Evolutionary conservation across 176 grass and related monocot species (phyloP), one percentile per base, ranked within the genome.

Genomic region (Microstegium vimineum): DNA sequence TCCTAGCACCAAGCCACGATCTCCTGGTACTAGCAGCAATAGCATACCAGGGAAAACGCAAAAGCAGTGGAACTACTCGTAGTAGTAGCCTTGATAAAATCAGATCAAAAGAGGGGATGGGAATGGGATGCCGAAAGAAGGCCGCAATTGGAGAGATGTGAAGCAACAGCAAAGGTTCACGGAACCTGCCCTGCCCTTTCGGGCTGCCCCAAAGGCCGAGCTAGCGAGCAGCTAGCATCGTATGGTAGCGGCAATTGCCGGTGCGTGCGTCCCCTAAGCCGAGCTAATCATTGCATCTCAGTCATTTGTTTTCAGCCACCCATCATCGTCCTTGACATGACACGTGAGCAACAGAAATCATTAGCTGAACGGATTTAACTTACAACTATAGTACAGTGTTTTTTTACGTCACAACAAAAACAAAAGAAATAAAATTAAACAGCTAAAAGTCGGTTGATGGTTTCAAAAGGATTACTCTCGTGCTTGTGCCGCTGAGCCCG

Each of bases 221-320:
- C 16, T 49, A 49, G 46, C 32, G 42, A 1, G 25, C n/a, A n/a
- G n/a, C n/a, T n/a, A 66, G 64, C 64, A 66, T 35, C 31, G 0
- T 22, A 35, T 36, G 32, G 17, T 54, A 41, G 40, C 40, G 35
- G 35, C n/a, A n/a, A n/a, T n/a, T 36, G 35, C 35, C 35, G 35
- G 35, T 36, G 35, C 35, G 35, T 36, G 35, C 35, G 35, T 36
- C 36, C 36, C 36, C 36, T 37, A 1, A 1, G 36, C 36, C 0
- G 46, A 17, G 16, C 16, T 16, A 61, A 84, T 79, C 81, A 79
- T 84, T 79, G 86, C 46, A 68, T 75, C 67, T 63, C 49, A 70
- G n/a, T 33, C 31, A 23, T 45, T 35, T 78, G 65, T 77, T 77
- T 26, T 28, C 31, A 4, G 12, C 14, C 35, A 13, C 16, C 12